Percentiles rank a stretch among this genome's conserved stretches.
phyloP scores from a whole-genome alignment of 768 basidiomycete genomes.

The Leccinum imitatum region DNA sequence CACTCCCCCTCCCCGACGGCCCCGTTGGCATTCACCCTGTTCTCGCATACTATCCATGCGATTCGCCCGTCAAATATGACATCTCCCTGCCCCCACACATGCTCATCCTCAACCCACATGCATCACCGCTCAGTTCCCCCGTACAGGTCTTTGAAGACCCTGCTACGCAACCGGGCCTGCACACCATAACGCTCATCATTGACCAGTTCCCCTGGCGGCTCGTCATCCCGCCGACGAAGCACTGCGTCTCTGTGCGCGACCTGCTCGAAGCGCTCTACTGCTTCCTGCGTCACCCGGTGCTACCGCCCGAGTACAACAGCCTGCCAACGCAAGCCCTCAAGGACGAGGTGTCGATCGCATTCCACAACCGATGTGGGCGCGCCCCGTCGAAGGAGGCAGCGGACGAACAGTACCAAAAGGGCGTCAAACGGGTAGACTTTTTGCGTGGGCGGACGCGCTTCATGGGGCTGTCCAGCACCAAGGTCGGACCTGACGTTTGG shows the following conservation, averaged over 20 bases:
- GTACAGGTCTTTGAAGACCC: constrained; percentile 25
- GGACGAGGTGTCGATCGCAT: constrained; percentile 43
- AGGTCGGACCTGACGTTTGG: constrained; percentile 39
- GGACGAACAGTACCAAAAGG: constrained; percentile 44
- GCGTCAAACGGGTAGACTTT: constrained; percentile 57
- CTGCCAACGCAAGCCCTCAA: constrained; percentile 35
- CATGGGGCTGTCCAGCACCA: constrained; percentile 45
- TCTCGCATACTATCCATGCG: constrained; percentile 29
- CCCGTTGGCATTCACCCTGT: constrained; percentile 32
- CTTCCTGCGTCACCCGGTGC: constrained; percentile 42
- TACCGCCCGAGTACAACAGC: constrained; percentile 39
- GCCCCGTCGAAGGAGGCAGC: constrained; percentile 31
- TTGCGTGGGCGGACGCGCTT: constrained; percentile 43
- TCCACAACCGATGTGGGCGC: constrained; percentile 38
- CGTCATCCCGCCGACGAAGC: constrained; percentile 29
- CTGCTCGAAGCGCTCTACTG: constrained; percentile 47
- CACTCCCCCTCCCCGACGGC: constrained; percentile 25
- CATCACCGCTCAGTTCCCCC: constrained; percentile 28
- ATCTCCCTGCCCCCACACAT: constrained; percentile 18
- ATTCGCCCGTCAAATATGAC: constrained; percentile 24
- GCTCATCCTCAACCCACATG: constrained; percentile 24
- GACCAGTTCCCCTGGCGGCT: constrained; percentile 36
- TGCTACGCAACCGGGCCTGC: constrained; percentile 32
- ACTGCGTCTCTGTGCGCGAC: constrained; percentile 44
- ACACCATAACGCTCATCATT: constrained; percentile 31